Percentiles rank a stretch among this genome's conserved stretches.
These are phyloP conservation scores for Oryza officinalis DNA, from an alignment of 176 grass and related monocot genomes.

Conservation along the genomic window DNA sequence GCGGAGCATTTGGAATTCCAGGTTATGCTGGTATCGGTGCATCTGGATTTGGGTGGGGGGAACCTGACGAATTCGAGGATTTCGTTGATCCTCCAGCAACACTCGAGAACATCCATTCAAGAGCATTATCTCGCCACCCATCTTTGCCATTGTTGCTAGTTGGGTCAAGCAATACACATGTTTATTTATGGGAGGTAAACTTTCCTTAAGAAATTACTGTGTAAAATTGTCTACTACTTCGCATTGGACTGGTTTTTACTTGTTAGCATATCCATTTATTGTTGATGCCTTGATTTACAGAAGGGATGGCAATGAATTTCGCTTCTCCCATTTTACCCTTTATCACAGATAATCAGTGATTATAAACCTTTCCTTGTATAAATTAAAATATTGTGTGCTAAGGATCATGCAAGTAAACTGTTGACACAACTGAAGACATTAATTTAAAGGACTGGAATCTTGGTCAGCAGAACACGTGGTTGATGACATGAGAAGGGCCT, in stretches of 20 bases:
- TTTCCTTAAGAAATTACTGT: not conserved
- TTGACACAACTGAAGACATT: not conserved
- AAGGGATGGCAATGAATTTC: slow-evolving; percentile 31
- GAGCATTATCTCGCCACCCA: slow-evolving; percentile 47
- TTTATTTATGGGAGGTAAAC: slow-evolving; percentile 59
- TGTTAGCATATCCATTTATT: slow-evolving; percentile 16
- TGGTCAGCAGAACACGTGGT: slow-evolving; percentile 3
- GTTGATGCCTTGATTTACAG: slow-evolving; percentile 46
- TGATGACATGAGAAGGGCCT: not conserved
- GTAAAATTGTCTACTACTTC: slow-evolving; percentile 4
- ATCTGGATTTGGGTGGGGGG: slow-evolving; percentile 59
- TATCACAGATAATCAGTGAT: slow-evolving; percentile 7
- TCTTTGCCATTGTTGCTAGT: slow-evolving; percentile 55
- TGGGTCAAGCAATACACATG: slow-evolving; percentile 59
- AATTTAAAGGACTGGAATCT: slow-evolving; percentile 2
- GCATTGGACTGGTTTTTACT: slow-evolving; percentile 5
- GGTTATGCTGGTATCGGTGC: slow-evolving; percentile 85
- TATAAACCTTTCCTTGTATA: not conserved
- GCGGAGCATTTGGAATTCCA: slow-evolving; percentile 95
- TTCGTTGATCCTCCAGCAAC: slow-evolving; percentile 60
- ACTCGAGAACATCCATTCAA: slow-evolving; percentile 63
- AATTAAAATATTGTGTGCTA: not conserved
- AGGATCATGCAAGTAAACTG: slow-evolving; percentile 28
- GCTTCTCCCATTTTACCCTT: not conserved
- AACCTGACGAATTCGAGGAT: slow-evolving; percentile 57